Conservation (phyloP, 2,329 filamentous ascomycete species). For the Monilinia fructicola region DNA sequence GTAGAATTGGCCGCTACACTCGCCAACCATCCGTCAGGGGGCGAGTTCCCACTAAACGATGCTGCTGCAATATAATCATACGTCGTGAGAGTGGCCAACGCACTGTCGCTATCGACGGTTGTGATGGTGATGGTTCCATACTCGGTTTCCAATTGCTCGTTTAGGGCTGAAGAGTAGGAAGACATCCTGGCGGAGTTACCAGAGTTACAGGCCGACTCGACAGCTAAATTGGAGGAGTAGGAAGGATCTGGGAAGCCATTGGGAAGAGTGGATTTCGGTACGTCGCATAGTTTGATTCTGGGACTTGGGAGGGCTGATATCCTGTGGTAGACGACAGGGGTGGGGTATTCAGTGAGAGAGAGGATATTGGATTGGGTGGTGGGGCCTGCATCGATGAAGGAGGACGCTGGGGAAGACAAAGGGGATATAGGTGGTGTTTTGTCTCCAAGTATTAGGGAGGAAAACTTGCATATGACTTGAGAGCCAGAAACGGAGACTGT, state of each 20-base stretch:
- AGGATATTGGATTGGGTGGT: neutral
- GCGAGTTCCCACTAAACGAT: neutral
- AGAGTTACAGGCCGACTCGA: neutral
- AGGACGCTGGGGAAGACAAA: neutral
- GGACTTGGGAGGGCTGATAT: neutral
- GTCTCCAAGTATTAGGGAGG: neutral
- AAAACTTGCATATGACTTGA: conserved; percentile 5
- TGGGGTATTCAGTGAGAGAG: neutral
- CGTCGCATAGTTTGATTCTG: neutral
- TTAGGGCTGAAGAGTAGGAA: neutral
- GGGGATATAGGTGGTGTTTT: neutral
- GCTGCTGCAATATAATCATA: neutral
- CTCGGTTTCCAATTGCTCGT: neutral
- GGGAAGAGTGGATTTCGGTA: neutral
- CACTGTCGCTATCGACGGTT: neutral
- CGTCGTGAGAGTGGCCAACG: neutral
- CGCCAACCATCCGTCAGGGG: neutral
- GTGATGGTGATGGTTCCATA: neutral
- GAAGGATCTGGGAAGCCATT: neutral
- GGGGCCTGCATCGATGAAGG: neutral
- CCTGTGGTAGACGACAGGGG: neutral
- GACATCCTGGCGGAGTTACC: neutral
- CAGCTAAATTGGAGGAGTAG: neutral
- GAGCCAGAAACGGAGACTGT: neutral
- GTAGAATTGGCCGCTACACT: neutral